Percentiles rank a stretch among this genome's conserved stretches.
phyloP scores from a whole-genome alignment of 352 stramenopile species.

The Saprolegnia parasitica region DNA sequence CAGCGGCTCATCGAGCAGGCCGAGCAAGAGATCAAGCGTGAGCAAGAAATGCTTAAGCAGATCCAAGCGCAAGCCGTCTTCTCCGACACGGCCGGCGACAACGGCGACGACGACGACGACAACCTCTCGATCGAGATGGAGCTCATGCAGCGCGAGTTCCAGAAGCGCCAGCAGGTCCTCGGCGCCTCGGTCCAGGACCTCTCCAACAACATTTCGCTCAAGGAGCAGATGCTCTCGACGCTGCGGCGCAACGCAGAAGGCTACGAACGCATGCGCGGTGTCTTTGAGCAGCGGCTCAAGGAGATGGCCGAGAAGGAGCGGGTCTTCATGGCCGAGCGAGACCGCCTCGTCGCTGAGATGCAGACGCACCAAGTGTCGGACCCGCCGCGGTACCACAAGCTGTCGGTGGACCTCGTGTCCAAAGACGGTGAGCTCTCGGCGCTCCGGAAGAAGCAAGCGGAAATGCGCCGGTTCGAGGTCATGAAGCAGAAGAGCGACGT shows the following conservation, averaged over 20 bases:
- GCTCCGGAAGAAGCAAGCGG: constrained; percentile 74
- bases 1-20: constrained; percentile 60
- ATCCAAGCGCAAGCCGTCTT: constrained; percentile 26
- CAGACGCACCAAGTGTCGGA: constrained; percentile 36
- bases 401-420: constrained; percentile 66
- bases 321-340: constrained; percentile 48
- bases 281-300: constrained; percentile 80
- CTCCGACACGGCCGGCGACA: neutral
- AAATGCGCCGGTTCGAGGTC: constrained; percentile 76
- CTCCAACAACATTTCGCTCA: constrained; percentile 77
- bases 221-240: constrained; percentile 79
- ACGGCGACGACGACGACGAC: constrained; percentile 16
- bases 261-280: constrained; percentile 75
- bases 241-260: constrained; percentile 75
- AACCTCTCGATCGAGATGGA: constrained; percentile 42
- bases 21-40: constrained; percentile 72
- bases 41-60: constrained; percentile 71
- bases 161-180: constrained; percentile 70
- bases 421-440: constrained; percentile 70
- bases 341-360: constrained; percentile 44
- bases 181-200: constrained; percentile 76
- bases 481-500: constrained; percentile 87
- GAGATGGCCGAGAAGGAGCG: constrained; percentile 74
- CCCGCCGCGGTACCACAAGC: constrained; percentile 36
- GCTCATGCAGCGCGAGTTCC: constrained; percentile 76